phyloP scores from a whole-genome alignment of 495 filamentous ascomycete genomes.

The Penicillium salamii region DNA sequence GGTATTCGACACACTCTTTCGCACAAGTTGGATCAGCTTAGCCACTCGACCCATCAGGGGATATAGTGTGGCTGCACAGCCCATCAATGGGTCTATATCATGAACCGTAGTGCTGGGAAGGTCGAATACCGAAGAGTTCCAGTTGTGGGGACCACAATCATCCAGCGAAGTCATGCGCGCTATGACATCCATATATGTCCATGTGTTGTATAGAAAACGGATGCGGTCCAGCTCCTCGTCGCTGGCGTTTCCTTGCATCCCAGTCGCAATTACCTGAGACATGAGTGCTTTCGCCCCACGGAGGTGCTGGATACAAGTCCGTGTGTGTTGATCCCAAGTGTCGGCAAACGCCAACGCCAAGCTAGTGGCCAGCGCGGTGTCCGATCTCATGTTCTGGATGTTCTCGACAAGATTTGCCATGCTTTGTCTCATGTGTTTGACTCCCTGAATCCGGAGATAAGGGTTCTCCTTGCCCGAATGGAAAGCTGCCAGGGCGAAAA shows the following conservation, averaged over 20 bases:
- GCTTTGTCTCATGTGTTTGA: constrained; percentile 70
- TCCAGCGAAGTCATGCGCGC: constrained; percentile 68
- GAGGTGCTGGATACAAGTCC: constrained; percentile 72
- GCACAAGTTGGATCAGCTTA: constrained; percentile 63
- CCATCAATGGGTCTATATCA: constrained; percentile 74
- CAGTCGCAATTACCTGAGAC: constrained; percentile 50
- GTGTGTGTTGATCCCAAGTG: constrained; percentile 73
- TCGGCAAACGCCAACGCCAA: constrained; percentile 74
- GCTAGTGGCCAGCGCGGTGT: constrained; percentile 71
- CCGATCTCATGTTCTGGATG: constrained; percentile 58
- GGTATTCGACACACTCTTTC: constrained; percentile 55
- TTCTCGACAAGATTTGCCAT: constrained; percentile 56
- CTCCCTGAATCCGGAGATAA: constrained; percentile 59
- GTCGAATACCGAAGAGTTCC: constrained; percentile 44
- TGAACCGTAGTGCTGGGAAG: constrained; percentile 44
- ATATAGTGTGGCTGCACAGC: constrained; percentile 69
- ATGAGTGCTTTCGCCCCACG: constrained; percentile 67
- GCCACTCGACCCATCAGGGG: constrained; percentile 71
- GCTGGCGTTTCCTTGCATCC: constrained; percentile 28
- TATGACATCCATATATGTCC: constrained; percentile 82
- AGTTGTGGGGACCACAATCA: constrained; percentile 52
- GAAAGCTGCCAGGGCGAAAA: constrained; percentile 73
- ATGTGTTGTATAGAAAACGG: constrained; percentile 73
- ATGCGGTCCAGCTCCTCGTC: constrained; percentile 53
- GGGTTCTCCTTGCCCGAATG: constrained; percentile 62